phyloP scores from a whole-genome alignment of 176 grass and related monocot species.

The Triticum aestivum region DNA sequence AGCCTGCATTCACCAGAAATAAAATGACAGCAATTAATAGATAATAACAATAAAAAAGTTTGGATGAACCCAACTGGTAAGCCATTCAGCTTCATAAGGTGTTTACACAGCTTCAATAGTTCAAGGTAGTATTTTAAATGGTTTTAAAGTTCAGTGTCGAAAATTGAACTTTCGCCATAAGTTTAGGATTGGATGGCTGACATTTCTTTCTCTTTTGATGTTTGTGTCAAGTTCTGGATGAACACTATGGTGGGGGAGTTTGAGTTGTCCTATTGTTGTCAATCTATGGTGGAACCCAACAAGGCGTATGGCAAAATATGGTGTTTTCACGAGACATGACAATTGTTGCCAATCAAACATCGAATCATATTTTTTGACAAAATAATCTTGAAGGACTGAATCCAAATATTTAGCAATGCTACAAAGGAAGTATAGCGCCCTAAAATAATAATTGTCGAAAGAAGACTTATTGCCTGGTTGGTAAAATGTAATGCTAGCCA shows the following conservation, averaged over 20 bases:
- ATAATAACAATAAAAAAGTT: constrained; percentile 13
- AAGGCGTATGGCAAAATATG: neutral
- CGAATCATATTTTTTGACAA: neutral
- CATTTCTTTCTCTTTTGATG: neutral
- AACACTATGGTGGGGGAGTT: neutral
- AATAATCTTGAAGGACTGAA: neutral
- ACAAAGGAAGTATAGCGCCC: neutral
- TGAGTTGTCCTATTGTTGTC: neutral
- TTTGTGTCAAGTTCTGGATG: neutral
- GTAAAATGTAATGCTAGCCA: neutral
- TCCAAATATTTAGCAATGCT: neutral
- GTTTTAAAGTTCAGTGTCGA: neutral
- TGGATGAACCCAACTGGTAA: constrained; percentile 6
- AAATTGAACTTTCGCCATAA: neutral
- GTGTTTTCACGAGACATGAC: neutral
- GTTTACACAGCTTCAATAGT: neutral
- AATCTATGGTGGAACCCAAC: neutral
- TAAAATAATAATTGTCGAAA: neutral
- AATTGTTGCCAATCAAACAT: constrained; percentile 24
- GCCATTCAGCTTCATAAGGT: neutral
- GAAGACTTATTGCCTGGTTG: neutral
- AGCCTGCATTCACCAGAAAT: constrained; percentile 55
- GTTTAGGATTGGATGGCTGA: neutral
- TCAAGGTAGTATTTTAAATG: neutral
- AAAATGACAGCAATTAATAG: constrained; percentile 10